phyloP scores from a whole-genome alignment of 345 rosid species.

The Pistacia vera region DNA sequence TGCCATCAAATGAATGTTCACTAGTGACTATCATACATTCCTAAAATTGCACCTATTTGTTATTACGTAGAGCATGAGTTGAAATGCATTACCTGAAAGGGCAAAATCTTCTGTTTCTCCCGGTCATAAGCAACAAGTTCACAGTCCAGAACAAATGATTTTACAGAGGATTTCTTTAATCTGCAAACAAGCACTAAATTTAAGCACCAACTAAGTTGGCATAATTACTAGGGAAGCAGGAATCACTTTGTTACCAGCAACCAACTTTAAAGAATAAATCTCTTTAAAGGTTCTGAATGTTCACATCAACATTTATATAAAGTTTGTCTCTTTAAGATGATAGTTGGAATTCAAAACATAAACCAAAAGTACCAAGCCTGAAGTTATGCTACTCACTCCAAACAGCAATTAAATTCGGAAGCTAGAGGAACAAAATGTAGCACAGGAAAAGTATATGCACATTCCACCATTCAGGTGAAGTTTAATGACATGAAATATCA shows the following conservation, averaged over 20 bases:
- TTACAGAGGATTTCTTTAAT: conserved; percentile 68
- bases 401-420: neutral
- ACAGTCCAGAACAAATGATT: conserved; percentile 86
- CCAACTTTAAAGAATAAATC: conserved; percentile 1
- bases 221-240: neutral
- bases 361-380: neutral
- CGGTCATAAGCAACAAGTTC: conserved; percentile 92
- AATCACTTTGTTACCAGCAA: neutral
- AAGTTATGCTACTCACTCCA: neutral
- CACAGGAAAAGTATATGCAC: neutral
- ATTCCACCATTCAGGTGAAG: neutral
- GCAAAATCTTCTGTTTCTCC: conserved; percentile 73
- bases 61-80: neutral
- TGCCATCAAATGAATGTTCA: conserved; percentile 28
- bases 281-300: conserved; percentile 4
- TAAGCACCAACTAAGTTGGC: conserved; percentile 18
- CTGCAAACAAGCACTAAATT: conserved; percentile 43
- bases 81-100: conserved; percentile 75
- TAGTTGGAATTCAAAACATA: neutral
- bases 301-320: conserved; percentile 8
- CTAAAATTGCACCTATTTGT: neutral
- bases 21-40: neutral
- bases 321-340: neutral
- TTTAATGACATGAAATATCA: neutral
- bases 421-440: neutral